Evolutionary conservation across 202 grass and related monocot species (phyloP).

Genomic region (Zizania palustris): DNA sequence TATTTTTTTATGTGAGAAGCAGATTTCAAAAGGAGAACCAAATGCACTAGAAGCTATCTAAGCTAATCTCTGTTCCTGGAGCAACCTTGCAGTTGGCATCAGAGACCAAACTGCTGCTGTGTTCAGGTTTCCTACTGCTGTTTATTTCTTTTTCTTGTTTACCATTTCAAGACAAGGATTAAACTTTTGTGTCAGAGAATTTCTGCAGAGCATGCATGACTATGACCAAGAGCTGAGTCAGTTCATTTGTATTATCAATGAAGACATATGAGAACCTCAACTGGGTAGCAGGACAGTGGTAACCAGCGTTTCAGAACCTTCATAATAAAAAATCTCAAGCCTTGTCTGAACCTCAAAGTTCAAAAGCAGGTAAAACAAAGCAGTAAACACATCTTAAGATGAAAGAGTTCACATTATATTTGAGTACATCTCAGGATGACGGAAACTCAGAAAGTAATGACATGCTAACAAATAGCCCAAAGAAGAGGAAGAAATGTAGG

Average conservation of each 20-base stretch:
- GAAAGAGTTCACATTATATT: too few relatives aligned
- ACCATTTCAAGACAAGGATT: neutral
- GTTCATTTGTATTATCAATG: neutral
- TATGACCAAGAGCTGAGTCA: neutral
- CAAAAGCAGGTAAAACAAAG: too few relatives aligned
- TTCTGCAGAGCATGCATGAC: neutral
- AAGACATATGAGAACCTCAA: neutral
- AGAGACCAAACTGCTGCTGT: neutral
- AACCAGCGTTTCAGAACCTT: neutral
- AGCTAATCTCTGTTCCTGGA: neutral
- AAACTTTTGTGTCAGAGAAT: neutral
- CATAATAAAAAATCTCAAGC: neutral
- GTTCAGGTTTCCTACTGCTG: too few relatives aligned
- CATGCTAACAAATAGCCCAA: neutral
- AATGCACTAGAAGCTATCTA: too few relatives aligned
- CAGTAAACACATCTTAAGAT: neutral
- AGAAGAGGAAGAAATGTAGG: neutral
- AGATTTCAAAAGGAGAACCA: too few relatives aligned
- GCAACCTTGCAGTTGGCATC: neutral
- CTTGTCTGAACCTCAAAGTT: neutral
- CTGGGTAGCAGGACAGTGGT: neutral
- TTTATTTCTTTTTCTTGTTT: too few relatives aligned
- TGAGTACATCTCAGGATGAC: too few relatives aligned
- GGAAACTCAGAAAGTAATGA: too few relatives aligned
- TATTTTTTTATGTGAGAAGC: too few relatives aligned